A percentile compares a stretch with the other conserved stretches of the same genome.
These are phyloP conservation scores for Stephania cephalantha DNA, from an alignment of 164 flowering plant genomes.

Conservation along the genomic window DNA sequence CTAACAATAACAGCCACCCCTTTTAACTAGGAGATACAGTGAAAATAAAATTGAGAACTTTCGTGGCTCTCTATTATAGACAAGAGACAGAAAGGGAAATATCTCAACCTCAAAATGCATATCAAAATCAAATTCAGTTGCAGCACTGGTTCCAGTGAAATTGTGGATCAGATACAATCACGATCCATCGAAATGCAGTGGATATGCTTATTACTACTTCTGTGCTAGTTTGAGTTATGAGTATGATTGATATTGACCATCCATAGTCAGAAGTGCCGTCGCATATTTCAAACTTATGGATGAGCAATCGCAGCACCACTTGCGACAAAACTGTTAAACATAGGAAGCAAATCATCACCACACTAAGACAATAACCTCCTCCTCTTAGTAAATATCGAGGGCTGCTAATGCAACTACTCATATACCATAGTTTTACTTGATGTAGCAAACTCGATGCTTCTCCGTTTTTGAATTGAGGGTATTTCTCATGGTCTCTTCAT, in stretches of 20 bases:
- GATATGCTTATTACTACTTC: not conserved
- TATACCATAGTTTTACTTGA: not conserved
- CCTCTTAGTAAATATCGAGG: not conserved
- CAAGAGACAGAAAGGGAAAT: too few relatives aligned
- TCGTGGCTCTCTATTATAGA: too few relatives aligned
- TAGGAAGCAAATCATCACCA: not conserved
- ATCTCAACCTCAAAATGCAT: too few relatives aligned
- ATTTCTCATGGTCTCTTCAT: not conserved
- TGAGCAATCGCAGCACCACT: not conserved
- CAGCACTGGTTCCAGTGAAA: too few relatives aligned
- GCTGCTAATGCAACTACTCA: not conserved
- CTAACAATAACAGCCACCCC: too few relatives aligned
- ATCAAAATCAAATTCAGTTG: too few relatives aligned
- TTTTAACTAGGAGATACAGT: not conserved
- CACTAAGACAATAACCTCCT: not conserved
- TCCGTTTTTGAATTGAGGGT: not conserved
- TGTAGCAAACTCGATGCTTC: not conserved
- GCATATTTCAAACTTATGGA: not conserved
- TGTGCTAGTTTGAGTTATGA: not conserved
- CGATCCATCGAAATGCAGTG: not conserved
- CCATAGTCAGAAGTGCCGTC: not conserved
- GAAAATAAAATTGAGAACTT: not conserved
- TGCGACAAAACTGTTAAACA: too few relatives aligned
- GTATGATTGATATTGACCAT: not conserved
- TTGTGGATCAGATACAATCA: too few relatives aligned